phyloP scores from a whole-genome alignment of 1,284 basidiomycete genomes.

The Coriolopsis trogii region DNA sequence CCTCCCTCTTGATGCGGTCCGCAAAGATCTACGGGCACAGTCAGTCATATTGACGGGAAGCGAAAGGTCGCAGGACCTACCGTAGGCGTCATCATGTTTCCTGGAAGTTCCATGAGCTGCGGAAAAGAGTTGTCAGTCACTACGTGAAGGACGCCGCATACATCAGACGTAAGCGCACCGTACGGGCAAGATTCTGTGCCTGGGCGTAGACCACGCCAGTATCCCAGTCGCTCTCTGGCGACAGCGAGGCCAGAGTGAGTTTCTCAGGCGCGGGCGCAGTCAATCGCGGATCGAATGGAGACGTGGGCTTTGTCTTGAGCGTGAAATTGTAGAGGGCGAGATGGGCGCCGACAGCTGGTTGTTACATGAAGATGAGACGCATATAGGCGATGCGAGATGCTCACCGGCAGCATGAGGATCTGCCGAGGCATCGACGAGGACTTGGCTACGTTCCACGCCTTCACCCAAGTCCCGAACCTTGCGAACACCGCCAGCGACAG shows the following conservation, averaged over 20 bases:
- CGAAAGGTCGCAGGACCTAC: constrained; percentile 32
- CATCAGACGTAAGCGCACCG: too few relatives aligned
- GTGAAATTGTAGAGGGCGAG: constrained; percentile 76
- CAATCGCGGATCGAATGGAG: constrained; percentile 57
- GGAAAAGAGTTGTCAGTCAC: too few relatives aligned
- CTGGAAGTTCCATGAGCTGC: constrained; percentile 83
- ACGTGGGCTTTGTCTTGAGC: constrained; percentile 71
- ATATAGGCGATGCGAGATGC: not conserved
- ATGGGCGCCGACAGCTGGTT: constrained; percentile 72
- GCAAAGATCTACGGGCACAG: constrained; percentile 54
- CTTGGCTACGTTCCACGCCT: constrained; percentile 51
- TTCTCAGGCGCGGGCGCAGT: constrained; percentile 50
- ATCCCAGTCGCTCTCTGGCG: constrained; percentile 64
- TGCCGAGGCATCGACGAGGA: constrained; percentile 59
- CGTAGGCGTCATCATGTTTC: constrained; percentile 83
- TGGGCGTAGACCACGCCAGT: constrained; percentile 72
- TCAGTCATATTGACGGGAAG: not conserved
- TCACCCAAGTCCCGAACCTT: constrained; percentile 59
- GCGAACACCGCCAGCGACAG: constrained; percentile 70
- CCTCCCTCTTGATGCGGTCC: constrained; percentile 71
- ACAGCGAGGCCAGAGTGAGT: constrained; percentile 48
- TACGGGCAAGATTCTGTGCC: constrained; percentile 85
- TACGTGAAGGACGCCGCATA: too few relatives aligned
- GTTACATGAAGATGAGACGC: not conserved
- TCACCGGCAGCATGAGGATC: constrained; percentile 78